Evolutionary conservation across 768 basidiomycete genomes (phyloP), one percentile per base, ranked within the genome.

Genomic region (Punctularia strigosozonata): DNA sequence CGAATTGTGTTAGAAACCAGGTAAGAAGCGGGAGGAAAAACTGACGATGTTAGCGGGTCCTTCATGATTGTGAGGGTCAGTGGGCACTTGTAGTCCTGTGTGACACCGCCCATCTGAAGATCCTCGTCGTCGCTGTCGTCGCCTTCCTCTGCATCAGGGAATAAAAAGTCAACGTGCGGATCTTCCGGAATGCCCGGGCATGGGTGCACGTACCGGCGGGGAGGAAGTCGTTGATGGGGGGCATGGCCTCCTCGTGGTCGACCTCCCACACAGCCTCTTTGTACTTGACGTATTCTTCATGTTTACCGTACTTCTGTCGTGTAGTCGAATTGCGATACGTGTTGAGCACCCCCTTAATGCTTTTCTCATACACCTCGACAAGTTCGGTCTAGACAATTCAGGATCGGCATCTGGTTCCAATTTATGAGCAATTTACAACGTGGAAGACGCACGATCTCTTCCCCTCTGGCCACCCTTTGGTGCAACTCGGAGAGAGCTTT

Each of bases 121-220:
- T 95, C 92, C 38, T 90, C 85, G 23, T 92, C 91, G 41, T 85
- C 85, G 39, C 81, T 85, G 22, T 71, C 77, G 45, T 89, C 87
- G 7, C 76, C 85, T 30, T 73, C 67, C 71, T 90, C 89, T 90
- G 55, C n/a, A 39, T 12, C 33, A 5, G 2, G 18, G 18, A 26
- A 4, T 7, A 8, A 18, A 14, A 12, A 1, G 10, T 15, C 15
- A 13, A 40, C 28, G 37, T 36, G n/a, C 10, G 20, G 35, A 22
- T 10, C 36, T n/a, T n/a, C n/a, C n/a, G n/a, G 17, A 34, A 38
- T 30, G 13, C 36, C 15, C 22, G 24, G 25, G 25, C 14, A 20
- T n/a, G 6, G 33, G 25, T 28, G n/a, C 8, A 38, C 59, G 18
- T 43, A 81, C 87, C 88, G 64, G 64, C 71, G 4, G 74, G 68